Evolutionary conservation across 176 grass and related monocot species (phyloP), one percentile per base, ranked within the genome.

Genomic region (Oryza meridionalis): DNA sequence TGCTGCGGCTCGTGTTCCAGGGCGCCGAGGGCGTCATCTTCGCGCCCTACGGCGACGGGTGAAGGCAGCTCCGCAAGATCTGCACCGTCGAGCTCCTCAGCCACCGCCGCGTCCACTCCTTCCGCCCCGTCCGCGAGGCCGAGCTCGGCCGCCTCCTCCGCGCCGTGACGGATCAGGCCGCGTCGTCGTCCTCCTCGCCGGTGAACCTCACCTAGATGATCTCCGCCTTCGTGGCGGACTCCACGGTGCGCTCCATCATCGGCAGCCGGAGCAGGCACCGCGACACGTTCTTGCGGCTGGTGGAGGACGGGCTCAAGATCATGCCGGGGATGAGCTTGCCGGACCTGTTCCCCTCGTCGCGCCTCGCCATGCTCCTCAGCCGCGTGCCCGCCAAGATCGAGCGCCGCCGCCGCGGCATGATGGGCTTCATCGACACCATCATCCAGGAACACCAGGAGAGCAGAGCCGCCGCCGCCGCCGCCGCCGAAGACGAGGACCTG

Each of bases 21-120:
- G 79, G 72, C 27, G 32, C 63, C 72, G 81, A 84, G 38, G 94
- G 86, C 72, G 31, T 93, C 75, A 49, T 85, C 73, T 92, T 92
- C 73, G 71, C 87, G 26, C 89, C 91, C 40, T 86, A 90, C 78
- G 87, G 91, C 32, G 78, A 84, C 21, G 59, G 50, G 9, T 94
- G 89, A 91, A 74, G 89, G 40, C 86, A 84, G 46, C 51, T 97
- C 31, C 84, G 94, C 22, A 92, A 35, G 85, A 85, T 93, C 66
- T 85, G 81, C 67, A 82, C 77, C 14, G 2, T 74, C 2, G 81
- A 91, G 50, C 50, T 94, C 19, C 72, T 94, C 11, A 81, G 72
- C 72, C 6, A 61, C 33, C 90, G 88, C 51, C 72, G 92, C 37
- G 89, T 94, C 38, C 75, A 78, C 5, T 87, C 86, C 4, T 94